Conservation (phyloP, 2,329 filamentous ascomycete species). For the Zymoseptoria ardabiliae region DNA sequence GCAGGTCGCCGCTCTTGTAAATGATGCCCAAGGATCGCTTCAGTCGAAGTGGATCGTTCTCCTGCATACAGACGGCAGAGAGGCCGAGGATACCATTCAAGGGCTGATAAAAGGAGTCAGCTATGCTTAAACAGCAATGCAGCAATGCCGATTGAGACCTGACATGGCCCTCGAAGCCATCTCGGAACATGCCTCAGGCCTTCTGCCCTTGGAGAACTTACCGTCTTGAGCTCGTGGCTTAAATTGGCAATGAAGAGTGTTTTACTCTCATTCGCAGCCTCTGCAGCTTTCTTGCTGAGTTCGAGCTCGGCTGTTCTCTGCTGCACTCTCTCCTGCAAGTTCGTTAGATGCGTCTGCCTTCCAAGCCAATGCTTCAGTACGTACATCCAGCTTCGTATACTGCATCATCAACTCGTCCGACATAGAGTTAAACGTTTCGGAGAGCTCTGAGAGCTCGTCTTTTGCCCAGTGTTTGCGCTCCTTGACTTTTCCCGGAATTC, state of each 20-base stretch:
- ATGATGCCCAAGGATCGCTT: constrained; percentile 80
- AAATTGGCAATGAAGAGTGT: constrained; percentile 20
- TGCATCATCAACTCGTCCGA: constrained; percentile 81
- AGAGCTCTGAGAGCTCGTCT: constrained; percentile 79
- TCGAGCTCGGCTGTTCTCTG: constrained; percentile 79
- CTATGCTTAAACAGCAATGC: too few relatives aligned
- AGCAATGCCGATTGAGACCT: too few relatives aligned
- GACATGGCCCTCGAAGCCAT: too few relatives aligned
- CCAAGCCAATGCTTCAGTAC: neutral
- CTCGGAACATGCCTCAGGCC: too few relatives aligned
- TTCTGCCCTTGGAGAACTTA: too few relatives aligned
- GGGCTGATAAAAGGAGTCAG: too few relatives aligned
- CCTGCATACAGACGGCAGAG: constrained; percentile 87
- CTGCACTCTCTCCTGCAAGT: constrained; percentile 59
- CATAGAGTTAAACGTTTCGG: constrained; percentile 85
- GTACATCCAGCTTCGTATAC: constrained; percentile 65
- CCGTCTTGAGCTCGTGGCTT: constrained; percentile 72
- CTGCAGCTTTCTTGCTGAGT: constrained; percentile 82
- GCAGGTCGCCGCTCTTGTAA: constrained; percentile 78
- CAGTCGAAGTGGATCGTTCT: constrained; percentile 68
- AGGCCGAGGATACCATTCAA: constrained; percentile 94
- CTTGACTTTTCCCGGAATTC: constrained; percentile 75
- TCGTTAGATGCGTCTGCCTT: neutral
- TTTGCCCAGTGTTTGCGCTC: constrained; percentile 67
- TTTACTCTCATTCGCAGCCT: constrained; percentile 94